Evolutionary conservation across 306 rosid species (phyloP).

Genomic region (Castanopsis chinensis): DNA sequence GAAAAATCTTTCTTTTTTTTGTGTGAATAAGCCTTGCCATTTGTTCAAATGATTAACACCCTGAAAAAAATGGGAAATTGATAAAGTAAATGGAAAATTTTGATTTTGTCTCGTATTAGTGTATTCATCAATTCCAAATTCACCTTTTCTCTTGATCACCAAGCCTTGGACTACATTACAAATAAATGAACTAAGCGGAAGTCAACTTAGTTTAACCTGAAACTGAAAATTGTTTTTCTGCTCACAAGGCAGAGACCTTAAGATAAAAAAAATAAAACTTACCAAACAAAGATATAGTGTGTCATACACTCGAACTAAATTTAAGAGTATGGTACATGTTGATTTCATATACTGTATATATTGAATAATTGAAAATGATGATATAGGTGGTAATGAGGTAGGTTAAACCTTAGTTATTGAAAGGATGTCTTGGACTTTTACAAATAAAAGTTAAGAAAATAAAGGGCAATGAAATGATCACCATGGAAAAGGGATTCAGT

Average conservation of each 20-base stretch:
- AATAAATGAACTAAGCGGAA: background rate
- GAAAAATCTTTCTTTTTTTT: too few relatives aligned
- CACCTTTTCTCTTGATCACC: background rate
- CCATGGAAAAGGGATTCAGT: background rate
- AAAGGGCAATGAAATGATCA: background rate
- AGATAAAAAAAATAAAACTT: too few relatives aligned
- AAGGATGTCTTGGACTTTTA: background rate
- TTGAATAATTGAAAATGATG: too few relatives aligned
- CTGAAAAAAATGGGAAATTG: too few relatives aligned
- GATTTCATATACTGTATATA: background rate
- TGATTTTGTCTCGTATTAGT: too few relatives aligned
- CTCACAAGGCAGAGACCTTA: background rate
- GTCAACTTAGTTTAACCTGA: background rate
- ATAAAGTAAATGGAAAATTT: too few relatives aligned
- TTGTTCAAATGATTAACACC: too few relatives aligned
- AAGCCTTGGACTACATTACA: background rate
- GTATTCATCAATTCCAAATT: too few relatives aligned
- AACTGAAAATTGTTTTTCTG: background rate
- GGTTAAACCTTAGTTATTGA: too few relatives aligned
- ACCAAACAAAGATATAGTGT: background rate
- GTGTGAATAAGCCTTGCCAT: too few relatives aligned
- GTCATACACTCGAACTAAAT: background rate
- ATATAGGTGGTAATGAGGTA: too few relatives aligned
- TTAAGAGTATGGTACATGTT: background rate
- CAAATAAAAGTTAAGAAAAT: background rate